Evolutionary conservation across 1,284 basidiomycete species (phyloP).

Genomic region (Meripilus lineatus): DNA sequence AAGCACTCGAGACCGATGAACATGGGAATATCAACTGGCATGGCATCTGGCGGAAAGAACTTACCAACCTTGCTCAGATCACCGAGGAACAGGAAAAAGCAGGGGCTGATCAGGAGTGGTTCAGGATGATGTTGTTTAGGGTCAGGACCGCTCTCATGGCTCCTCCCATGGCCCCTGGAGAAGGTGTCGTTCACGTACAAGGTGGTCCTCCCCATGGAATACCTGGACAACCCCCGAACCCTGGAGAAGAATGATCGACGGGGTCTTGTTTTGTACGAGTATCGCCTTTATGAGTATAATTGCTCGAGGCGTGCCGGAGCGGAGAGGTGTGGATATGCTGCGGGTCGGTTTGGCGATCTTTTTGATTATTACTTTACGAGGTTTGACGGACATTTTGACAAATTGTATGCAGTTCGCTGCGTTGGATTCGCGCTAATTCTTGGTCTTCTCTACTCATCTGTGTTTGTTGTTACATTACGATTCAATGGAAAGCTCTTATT

Average conservation of each 20-base stretch:
- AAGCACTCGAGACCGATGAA: constrained; percentile 67
- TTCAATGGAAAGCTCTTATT: too few relatives aligned
- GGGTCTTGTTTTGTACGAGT: too few relatives aligned
- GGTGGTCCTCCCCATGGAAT: constrained; percentile 15
- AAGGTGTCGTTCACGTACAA: constrained; percentile 45
- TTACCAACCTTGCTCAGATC: constrained; percentile 63
- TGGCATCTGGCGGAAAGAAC: constrained; percentile 70
- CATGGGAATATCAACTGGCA: constrained; percentile 77
- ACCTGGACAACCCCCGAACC: constrained; percentile 20
- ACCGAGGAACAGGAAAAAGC: constrained; percentile 76
- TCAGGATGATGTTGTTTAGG: constrained; percentile 72
- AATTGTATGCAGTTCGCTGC: too few relatives aligned
- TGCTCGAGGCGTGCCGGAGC: too few relatives aligned
- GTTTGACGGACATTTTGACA: too few relatives aligned
- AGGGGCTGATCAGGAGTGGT: constrained; percentile 75
- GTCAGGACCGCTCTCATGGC: constrained; percentile 67
- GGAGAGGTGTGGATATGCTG: too few relatives aligned
- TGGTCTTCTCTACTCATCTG: too few relatives aligned
- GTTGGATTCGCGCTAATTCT: too few relatives aligned
- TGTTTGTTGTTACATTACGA: too few relatives aligned
- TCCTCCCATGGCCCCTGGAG: constrained; percentile 51
- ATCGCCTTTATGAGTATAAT: too few relatives aligned
- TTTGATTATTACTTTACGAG: background rate
- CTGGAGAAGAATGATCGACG: too few relatives aligned
- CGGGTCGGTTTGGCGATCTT: too few relatives aligned